Percentiles rank a stretch among this genome's conserved stretches.
Conservation (phyloP, 2,329 filamentous ascomycete species). For the Ustulina deusta region DNA sequence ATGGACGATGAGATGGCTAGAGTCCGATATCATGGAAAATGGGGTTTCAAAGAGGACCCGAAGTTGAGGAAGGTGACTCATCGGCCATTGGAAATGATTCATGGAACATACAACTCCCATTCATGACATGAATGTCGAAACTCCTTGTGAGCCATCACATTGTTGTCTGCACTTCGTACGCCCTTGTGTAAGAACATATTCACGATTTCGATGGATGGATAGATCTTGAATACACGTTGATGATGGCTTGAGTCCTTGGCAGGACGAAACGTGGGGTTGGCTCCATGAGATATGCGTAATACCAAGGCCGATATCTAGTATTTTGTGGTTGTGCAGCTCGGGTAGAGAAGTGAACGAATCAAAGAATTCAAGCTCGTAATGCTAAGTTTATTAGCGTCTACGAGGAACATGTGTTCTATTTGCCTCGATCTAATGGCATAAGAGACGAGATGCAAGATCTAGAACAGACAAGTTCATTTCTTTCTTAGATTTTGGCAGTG, state of each 20-base stretch:
- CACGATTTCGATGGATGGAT: not conserved
- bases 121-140: not conserved
- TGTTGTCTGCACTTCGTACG: not conserved
- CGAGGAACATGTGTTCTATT: not conserved
- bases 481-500: not conserved
- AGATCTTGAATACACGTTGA: not conserved
- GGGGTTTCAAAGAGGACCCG: not conserved
- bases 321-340: too few relatives aligned
- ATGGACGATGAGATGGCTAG: not conserved
- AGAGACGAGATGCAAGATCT: not conserved
- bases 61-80: not conserved
- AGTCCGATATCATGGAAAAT: not conserved
- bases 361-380: too few relatives aligned
- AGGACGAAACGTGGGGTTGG: not conserved
- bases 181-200: not conserved
- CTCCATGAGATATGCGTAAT: not conserved
- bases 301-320: too few relatives aligned
- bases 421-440: not conserved
- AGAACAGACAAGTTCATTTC: not conserved
- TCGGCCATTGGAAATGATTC: not conserved
- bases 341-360: too few relatives aligned
- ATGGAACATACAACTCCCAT: not conserved
- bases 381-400: not conserved
- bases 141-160: too few relatives aligned
- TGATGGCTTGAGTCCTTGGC: not conserved